Base-by-base conservation (phyloP, 192 early-diverging fungal genomes). In the Tieghemiomyces parasiticus region DNA sequence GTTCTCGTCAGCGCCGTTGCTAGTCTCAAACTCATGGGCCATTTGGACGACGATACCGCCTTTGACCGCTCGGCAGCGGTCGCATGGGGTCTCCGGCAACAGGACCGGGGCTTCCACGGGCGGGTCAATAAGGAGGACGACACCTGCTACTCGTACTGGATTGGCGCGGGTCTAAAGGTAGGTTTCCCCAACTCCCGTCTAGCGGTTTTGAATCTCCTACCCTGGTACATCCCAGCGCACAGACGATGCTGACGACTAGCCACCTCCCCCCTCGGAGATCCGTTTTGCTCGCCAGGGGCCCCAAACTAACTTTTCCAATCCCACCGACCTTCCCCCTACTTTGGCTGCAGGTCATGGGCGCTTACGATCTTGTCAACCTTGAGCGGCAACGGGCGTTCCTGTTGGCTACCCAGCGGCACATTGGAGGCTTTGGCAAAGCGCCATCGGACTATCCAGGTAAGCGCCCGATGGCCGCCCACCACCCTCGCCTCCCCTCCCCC, bases 61-160 rank as follows among this genome's bases (percentile, higher is more conserved):
- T 58, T 76, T 1, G 73, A 80, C 63, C 74, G 68, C 61, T 67
- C 74, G 56, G 64, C 73, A 30, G 68, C 75, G 33, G 67, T 84
- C 32, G 62, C 68, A 34, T 97, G 97, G 97, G 75, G 87, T 35
- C 51, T 97, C 49, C 65, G 68, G 24, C 74, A 88, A n/a, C 92
- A 94, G 64, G 62, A 65, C 35, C 73, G 67, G 28, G 97, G 97
- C 4, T 99, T 93, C 72, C 86, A 92, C 63, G 97, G 97, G 3
- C 68, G 97, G 38, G 68, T 75, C 12, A 88, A 90, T 64, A 99
- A 99, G 67, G 67, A 73, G 2, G 71, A 81, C 25, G 97, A 99
- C 64, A 90, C 88, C 14, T 99, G 97, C 68, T 99, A 99, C 69
- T 86, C 90, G 10, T 99, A 95, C 71, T 99, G 97, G 97, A 76